Evolutionary conservation across 169 alveolate species (phyloP), one percentile per base, ranked within the genome.

Genomic region (Blepharisma undulans): DNA sequence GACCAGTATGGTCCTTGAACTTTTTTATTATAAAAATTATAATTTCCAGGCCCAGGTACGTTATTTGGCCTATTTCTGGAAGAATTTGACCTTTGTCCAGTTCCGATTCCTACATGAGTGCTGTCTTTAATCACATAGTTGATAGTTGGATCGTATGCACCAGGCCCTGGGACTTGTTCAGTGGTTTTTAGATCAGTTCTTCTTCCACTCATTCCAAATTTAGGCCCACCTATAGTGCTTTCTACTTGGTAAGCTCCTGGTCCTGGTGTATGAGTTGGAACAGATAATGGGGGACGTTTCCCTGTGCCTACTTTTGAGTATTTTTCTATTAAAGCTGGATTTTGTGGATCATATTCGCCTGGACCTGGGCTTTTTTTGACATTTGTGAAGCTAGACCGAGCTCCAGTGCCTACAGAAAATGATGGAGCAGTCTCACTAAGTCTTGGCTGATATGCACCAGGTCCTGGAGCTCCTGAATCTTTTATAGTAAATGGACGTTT

Each of bases 381-480:
- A 76, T 76, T 72, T 33, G 59, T 88, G 16, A 74, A 76, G 25
- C 79, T 88, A n/a, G 61, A 21, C 72, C 91, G 61, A 25, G 22
- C 33, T n/a, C 92, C 92, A 6, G 71, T 72, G 22, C 85, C 92
- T 1, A 88, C 79, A n/a, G 85, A 33, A 33, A 36, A 88, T 29
- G 72, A 29, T 10, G 84, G 72, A 86, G 84, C n/a, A 12, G 80
- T 29, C 8, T 27, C 27, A 18, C 34, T n/a, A 29, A 29, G 27
- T 86, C 72, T 71, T 21, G 72, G 82, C 22, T 86, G 36, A 72
- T 86, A 86, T 25, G 91, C 91, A 2, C 91, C 91, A 66, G 91
- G 91, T 25, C 91, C 91, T 30, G 91, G 91, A n/a, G 72, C 66
- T 66, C 36, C 72, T 25, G 29, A 25, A 16, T 86, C 36, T 19